These are phyloP conservation scores for Pleurozium schreberi DNA, from an alignment of 225 moss, liverwort and hornwort species.

Conservation along the genomic window DNA sequence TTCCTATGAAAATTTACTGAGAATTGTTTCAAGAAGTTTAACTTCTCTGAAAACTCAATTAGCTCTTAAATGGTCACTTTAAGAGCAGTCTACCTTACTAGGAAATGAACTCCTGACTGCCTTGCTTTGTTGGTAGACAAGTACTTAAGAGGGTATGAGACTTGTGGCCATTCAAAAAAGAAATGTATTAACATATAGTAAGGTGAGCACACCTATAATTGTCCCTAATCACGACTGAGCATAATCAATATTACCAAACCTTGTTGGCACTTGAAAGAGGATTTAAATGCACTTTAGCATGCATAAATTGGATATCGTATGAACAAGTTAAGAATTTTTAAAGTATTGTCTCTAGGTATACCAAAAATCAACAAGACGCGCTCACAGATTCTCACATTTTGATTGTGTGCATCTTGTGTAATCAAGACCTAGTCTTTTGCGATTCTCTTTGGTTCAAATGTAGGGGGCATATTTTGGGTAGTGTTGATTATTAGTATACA, in stretches of 20 bases:
- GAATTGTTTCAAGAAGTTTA: too few relatives aligned
- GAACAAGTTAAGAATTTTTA: too few relatives aligned
- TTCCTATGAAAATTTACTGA: too few relatives aligned
- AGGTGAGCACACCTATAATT: background rate
- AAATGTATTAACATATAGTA: background rate
- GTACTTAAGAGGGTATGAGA: background rate
- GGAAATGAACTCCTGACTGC: background rate
- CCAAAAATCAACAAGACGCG: background rate
- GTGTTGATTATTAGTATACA: background rate
- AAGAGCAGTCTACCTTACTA: too few relatives aligned
- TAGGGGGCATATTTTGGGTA: rapidly evolving
- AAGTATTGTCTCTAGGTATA: background rate
- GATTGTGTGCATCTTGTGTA: background rate
- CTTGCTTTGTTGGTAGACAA: background rate
- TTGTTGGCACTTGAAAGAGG: background rate
- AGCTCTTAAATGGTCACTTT: too few relatives aligned
- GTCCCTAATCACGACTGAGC: background rate
- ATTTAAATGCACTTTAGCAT: rapidly evolving
- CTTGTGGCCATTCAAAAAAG: background rate
- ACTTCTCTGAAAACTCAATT: too few relatives aligned
- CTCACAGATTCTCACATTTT: rapidly evolving
- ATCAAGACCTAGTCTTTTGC: background rate
- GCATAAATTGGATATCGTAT: background rate
- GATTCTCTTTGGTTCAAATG: background rate
- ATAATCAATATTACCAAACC: background rate